Evolutionary conservation across 805 yeast species (phyloP).

Genomic region (Lipomyces orientalis): DNA sequence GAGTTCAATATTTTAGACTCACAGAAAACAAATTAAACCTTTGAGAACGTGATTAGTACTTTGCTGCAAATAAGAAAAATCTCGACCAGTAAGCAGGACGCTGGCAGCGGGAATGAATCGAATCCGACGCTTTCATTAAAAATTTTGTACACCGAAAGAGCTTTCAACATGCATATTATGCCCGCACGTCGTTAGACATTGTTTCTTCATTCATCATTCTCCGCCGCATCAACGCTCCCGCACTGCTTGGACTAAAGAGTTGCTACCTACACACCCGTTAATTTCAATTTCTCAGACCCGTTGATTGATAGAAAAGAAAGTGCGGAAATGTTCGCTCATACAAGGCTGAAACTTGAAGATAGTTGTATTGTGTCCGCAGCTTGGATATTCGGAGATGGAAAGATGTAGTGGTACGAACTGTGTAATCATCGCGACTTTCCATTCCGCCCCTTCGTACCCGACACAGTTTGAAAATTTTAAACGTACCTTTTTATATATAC

Average conservation of each 20-base stretch:
- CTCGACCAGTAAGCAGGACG: background rate
- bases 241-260: background rate
- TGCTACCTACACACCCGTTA: slow-evolving; percentile 1
- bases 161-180: slow-evolving; percentile 30
- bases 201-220: slow-evolving; percentile 26
- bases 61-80: background rate
- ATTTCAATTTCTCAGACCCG: background rate
- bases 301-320: background rate
- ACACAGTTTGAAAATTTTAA: background rate
- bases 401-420: slow-evolving; percentile 19
- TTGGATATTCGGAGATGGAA: slow-evolving; percentile 24
- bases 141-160: slow-evolving; percentile 34
- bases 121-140: slow-evolving; percentile 33
- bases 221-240: background rate
- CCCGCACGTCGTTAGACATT: slow-evolving; percentile 36
- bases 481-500: background rate
- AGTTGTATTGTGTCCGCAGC: slow-evolving; percentile 30
- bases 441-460: background rate
- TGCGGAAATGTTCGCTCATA: slow-evolving; percentile 23
- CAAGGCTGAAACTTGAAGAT: slow-evolving; percentile 37
- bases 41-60: too few relatives aligned
- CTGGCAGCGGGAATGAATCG: background rate
- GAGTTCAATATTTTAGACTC: background rate
- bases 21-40: background rate
- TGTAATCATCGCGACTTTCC: slow-evolving; percentile 21